phyloP scores from a whole-genome alignment of 441 rosid genomes.

The Viola pubescens region DNA sequence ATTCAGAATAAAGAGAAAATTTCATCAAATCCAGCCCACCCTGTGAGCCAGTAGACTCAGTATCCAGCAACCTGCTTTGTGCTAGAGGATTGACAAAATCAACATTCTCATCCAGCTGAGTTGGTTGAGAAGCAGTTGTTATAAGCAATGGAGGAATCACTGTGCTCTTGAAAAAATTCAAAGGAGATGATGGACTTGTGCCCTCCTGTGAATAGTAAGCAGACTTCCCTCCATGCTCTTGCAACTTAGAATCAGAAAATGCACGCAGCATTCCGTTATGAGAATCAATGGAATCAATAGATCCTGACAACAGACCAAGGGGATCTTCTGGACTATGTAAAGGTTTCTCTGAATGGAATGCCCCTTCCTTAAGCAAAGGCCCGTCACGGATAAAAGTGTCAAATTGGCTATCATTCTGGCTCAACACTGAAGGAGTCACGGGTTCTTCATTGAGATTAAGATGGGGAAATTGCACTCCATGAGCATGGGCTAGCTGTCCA shows the following conservation, averaged over 20 bases:
- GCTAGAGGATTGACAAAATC: conserved; percentile 26
- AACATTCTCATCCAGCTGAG: conserved; percentile 24
- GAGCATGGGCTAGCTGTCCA: conserved; percentile 23
- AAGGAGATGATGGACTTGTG: conserved; percentile 41
- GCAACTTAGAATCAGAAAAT: conserved; percentile 61
- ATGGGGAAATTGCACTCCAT: conserved; percentile 24
- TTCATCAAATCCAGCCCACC: conserved; percentile 20
- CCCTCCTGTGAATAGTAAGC: conserved; percentile 52
- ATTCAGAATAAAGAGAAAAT: conserved; percentile 22
- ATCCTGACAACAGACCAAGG: conserved; percentile 34
- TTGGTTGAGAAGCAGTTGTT: conserved; percentile 24
- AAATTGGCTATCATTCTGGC: conserved; percentile 21
- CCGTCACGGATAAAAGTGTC: conserved; percentile 27
- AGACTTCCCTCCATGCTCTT: conserved; percentile 38
- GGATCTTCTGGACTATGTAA: conserved; percentile 30
- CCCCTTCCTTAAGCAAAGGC: conserved; percentile 28
- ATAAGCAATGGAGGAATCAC: conserved; percentile 21
- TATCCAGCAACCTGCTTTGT: conserved; percentile 28
- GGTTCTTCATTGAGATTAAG: conserved; percentile 20
- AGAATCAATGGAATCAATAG: conserved; percentile 38
- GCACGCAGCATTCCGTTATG: conserved; percentile 46
- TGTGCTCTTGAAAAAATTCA: conserved; percentile 33
- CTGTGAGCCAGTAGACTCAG: conserved; percentile 20
- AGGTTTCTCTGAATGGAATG: conserved; percentile 34
- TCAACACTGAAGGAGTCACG: conserved; percentile 15